These are phyloP conservation scores for Suillus subalutaceus DNA, from an alignment of 768 basidiomycete species.

Conservation along the genomic window DNA sequence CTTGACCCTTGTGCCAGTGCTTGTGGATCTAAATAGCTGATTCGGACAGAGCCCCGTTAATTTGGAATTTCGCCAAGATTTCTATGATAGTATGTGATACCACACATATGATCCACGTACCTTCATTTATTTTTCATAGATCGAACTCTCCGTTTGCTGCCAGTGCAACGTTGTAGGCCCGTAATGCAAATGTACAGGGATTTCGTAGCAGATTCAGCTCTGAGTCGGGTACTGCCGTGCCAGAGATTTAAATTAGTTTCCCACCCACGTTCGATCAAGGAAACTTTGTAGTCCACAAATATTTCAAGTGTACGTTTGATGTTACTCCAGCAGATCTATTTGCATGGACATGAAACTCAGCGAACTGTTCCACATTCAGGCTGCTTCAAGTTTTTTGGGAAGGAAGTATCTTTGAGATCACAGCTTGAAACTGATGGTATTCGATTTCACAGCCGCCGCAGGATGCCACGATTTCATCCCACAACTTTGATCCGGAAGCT, in stretches of 20 bases:
- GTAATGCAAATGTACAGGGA: neutral
- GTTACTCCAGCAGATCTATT: neutral
- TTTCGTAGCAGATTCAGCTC: neutral
- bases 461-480: neutral
- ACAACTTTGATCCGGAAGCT: slow-evolving; percentile 7
- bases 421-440: neutral
- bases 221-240: neutral
- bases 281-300: no score
- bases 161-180: neutral
- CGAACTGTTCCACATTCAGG: neutral
- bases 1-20: neutral
- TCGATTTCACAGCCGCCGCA: neutral
- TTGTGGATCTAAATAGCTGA: neutral
- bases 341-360: neutral
- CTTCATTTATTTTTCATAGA: slow-evolving; percentile 5
- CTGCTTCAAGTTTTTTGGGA: neutral
- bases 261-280: neutral
- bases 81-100: neutral
- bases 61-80: slow-evolving; percentile 1
- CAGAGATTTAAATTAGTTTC: neutral
- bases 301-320: neutral
- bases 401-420: neutral
- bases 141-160: neutral
- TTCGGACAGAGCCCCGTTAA: slow-evolving; percentile 2
- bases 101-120: neutral